Conservation (phyloP, 2,329 filamentous ascomycete species). For the Scedosporium minutisporum region DNA sequence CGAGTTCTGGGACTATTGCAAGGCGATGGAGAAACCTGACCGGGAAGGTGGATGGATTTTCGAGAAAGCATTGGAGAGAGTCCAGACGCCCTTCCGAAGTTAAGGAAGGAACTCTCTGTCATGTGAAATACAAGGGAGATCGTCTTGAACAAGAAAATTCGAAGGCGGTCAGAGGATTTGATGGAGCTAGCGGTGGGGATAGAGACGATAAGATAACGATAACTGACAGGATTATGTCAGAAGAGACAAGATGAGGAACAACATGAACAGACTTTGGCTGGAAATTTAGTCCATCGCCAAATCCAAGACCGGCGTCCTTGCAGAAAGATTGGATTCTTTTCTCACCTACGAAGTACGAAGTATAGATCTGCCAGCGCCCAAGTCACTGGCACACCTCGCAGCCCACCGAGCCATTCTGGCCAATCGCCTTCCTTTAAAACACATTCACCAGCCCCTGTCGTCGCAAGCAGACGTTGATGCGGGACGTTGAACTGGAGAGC, state of each 20-base stretch:
- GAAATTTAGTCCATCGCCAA: too few relatives aligned
- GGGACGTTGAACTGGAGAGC: not conserved
- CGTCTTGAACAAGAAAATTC: not conserved
- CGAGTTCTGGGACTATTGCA: slow-evolving; percentile 15
- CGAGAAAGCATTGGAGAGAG: not conserved
- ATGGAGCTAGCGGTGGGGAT: too few relatives aligned
- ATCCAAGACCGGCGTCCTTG: not conserved
- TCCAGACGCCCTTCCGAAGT: not conserved
- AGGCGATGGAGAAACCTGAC: slow-evolving; percentile 4
- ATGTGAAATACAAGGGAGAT: not conserved
- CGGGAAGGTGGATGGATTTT: slow-evolving; percentile 8
- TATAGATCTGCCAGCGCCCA: not conserved
- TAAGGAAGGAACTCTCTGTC: not conserved
- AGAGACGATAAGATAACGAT: too few relatives aligned
- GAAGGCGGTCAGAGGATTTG: not conserved
- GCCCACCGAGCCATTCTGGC: not conserved
- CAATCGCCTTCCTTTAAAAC: not conserved
- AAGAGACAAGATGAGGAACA: too few relatives aligned
- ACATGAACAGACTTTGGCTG: too few relatives aligned
- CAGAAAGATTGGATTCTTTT: not conserved
- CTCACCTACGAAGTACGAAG: too few relatives aligned
- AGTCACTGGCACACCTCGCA: not conserved
- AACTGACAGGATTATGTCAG: too few relatives aligned
- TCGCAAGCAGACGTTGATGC: not conserved
- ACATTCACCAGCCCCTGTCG: not conserved